Conservation (phyloP, 495 filamentous ascomycete genomes). For the Choiromyces venosus region DNA sequence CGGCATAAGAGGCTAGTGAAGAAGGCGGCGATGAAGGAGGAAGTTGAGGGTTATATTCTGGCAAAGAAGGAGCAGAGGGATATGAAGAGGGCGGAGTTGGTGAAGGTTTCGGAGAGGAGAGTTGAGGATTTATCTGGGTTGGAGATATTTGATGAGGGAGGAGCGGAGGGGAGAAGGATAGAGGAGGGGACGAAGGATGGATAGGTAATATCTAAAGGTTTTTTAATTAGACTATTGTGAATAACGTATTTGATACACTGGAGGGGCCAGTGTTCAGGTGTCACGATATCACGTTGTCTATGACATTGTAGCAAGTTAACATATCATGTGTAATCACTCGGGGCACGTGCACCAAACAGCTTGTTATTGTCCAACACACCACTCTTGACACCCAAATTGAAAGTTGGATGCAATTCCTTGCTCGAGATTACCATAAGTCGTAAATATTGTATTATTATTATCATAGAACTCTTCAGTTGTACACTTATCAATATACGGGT, state of each 20-base stretch:
- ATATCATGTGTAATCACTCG: not conserved
- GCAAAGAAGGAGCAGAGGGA: conserved; percentile 35
- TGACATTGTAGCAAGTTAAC: not conserved
- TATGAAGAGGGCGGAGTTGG: conserved; percentile 11
- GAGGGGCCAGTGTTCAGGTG: not conserved
- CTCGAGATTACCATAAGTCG: not conserved
- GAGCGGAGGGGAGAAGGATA: not conserved
- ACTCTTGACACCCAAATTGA: not conserved
- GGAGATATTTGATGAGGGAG: not conserved
- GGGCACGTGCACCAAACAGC: not conserved
- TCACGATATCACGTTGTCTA: not conserved
- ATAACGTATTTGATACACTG: not conserved
- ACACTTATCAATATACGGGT: not conserved
- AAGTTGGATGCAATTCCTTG: not conserved
- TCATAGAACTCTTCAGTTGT: not conserved
- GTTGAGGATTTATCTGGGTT: not conserved
- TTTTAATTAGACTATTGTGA: not conserved
- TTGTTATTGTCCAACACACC: not conserved
- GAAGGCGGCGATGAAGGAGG: conserved; percentile 22
- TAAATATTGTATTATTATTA: not conserved
- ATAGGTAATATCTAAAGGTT: not conserved
- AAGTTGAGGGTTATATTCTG: conserved; percentile 27
- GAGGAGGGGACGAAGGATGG: not conserved
- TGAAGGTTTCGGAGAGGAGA: conserved; percentile 1
- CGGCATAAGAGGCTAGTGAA: conserved; percentile 52